Evolutionary conservation across 805 yeast species (phyloP).

Genomic region (Barnettozyma siamensis): DNA sequence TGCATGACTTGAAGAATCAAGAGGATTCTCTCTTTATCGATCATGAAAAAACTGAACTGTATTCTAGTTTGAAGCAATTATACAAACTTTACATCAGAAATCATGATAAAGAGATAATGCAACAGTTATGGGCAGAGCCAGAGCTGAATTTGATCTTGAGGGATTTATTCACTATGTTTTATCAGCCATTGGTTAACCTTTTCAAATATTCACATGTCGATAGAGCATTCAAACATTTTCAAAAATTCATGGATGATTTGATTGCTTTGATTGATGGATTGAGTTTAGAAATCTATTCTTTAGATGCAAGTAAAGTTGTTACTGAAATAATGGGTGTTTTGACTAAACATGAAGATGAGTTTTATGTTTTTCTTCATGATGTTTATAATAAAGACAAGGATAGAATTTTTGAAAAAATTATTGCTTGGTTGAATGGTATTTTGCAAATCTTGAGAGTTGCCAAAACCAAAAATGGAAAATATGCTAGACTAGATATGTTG

Average conservation of each 20-base stretch:
- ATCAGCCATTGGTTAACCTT: conserved; percentile 65
- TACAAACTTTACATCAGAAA: conserved; percentile 60
- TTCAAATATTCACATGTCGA: conserved; percentile 64
- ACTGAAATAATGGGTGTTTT: conserved; percentile 59
- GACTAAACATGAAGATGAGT: conserved; percentile 63
- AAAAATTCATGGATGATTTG: conserved; percentile 63
- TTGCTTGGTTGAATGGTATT: conserved; percentile 68
- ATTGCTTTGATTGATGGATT: conserved; percentile 47
- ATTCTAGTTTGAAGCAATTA: conserved; percentile 51
- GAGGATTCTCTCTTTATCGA: conserved; percentile 15
- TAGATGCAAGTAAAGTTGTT: conserved; percentile 58
- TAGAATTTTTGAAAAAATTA: conserved; percentile 63
- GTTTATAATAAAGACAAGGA: conserved; percentile 74
- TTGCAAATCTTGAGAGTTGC: conserved; percentile 60
- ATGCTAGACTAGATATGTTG: conserved; percentile 40
- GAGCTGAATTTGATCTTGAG: conserved; percentile 71
- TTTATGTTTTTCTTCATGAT: conserved; percentile 73
- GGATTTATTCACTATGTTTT: conserved; percentile 65
- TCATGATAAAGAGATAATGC: conserved; percentile 69
- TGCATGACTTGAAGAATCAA: conserved; percentile 21
- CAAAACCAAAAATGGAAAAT: conserved; percentile 26
- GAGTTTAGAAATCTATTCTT: conserved; percentile 42
- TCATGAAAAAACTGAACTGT: conserved; percentile 29
- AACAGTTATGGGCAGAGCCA: conserved; percentile 80
- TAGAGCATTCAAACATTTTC: conserved; percentile 57